Evolutionary conservation across 371 early-diverging fungal species (phyloP), one percentile per base, ranked within the genome.

Genomic region (Mucor sp.): DNA sequence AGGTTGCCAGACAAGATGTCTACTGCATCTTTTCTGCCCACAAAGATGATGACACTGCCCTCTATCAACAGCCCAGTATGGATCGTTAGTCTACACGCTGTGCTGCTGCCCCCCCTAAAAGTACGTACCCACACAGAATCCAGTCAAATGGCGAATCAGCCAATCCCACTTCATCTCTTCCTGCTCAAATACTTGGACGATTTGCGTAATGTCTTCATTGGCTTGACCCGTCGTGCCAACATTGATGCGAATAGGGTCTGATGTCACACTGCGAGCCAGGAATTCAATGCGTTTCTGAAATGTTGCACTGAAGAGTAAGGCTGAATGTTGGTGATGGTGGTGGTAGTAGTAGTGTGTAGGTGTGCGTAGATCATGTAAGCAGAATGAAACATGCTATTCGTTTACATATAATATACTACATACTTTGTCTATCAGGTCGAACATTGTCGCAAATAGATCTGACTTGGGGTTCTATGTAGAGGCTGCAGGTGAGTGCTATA

Each of bases 221-320:
- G 92, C 91, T 76, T 87, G 88, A 25, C 89, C 88, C 48, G 87
- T 80, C 25, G 84, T 80, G 62, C 90, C 89, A 35, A 90, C 86
- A 47, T 87, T 94, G 58, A 98, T 96, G 68, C 97, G 92, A 65
- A 97, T 89, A 64, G 93, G 94, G 67, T 97, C 95, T n/a, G 79
- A 83, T 81, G 95, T 90, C 53, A 93, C 97, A 72, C 93, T 94
- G 23, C 93, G 85, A 6, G 99, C 99, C 15, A 99, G 87, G 28
- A 71, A 74, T 72, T 96, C 94, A 21, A 99, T 98, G 71, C 93
- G 92, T 75, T 91, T 93, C 43, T 99, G 99, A 92, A 99, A 99
- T 0, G 99, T 99, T 0, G 99, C 99, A 78, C 96, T 96, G 91
- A 99, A 99, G 87, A 99, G 92, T 23, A 99, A 87, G 17, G 98